These are phyloP conservation scores for Ganoderma boninense DNA, from an alignment of 1,284 basidiomycete genomes.

Conservation along the genomic window DNA sequence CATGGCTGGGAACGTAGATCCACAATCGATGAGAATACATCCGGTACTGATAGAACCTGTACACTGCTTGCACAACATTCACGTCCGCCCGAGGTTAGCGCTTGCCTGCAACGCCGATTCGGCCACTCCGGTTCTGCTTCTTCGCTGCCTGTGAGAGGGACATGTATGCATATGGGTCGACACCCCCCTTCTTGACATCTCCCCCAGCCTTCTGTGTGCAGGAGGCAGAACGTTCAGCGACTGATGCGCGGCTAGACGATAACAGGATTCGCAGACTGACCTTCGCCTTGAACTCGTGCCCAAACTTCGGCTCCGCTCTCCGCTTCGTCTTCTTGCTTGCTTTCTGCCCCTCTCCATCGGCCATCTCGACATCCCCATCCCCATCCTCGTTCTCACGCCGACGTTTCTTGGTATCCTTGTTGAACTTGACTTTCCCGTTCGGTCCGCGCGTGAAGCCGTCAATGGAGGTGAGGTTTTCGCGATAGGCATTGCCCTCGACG, in stretches of 20 bases:
- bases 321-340: conserved; percentile 63
- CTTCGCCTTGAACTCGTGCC: conserved; percentile 92
- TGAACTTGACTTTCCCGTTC: conserved; percentile 91
- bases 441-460: conserved; percentile 91
- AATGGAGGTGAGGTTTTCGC: conserved; percentile 80
- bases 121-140: conserved; percentile 49
- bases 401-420: conserved; percentile 95
- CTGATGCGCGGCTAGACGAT: not conserved
- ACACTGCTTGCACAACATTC: not conserved
- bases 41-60: conserved; percentile 3
- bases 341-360: conserved; percentile 50
- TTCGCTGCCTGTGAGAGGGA: conserved; percentile 85
- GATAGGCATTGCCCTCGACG: conserved; percentile 85
- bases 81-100: conserved; percentile 31
- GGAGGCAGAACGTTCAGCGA: not conserved
- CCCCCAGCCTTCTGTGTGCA: conserved; percentile 84
- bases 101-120: conserved; percentile 46
- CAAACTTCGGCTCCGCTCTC: conserved; percentile 69
- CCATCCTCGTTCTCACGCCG: conserved; percentile 69
- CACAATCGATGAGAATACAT: conserved; percentile 6
- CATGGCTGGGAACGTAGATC: conserved; percentile 2
- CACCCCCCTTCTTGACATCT: conserved; percentile 86
- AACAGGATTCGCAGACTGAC: conserved; percentile 46
- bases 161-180: conserved; percentile 95
- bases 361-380: conserved; percentile 79